Evolutionary conservation across 305 asterid species (phyloP).

Genomic region (Fraxinus ornus): DNA sequence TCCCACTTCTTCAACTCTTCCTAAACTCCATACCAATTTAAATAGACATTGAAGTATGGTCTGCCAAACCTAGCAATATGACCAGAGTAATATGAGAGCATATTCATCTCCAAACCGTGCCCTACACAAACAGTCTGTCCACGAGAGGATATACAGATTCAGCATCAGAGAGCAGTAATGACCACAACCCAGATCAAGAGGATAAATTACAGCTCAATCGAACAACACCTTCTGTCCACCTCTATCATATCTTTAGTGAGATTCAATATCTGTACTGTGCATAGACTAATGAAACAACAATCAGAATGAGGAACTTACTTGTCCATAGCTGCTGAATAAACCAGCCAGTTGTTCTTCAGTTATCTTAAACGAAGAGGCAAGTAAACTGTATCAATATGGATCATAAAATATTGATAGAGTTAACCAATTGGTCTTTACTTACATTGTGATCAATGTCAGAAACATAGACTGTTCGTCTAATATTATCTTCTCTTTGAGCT

Average conservation of each 20-base stretch:
- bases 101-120: background rate
- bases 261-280: background rate
- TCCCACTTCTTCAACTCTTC: background rate
- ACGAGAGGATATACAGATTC: background rate
- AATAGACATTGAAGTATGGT: background rate
- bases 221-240: background rate
- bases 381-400: constrained; percentile 20
- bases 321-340: constrained; percentile 78
- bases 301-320: constrained; percentile 48
- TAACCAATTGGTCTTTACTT: constrained; percentile 26
- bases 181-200: background rate
- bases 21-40: background rate
- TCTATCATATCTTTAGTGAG: background rate
- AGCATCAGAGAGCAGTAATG: background rate
- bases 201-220: background rate
- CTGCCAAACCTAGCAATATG: background rate
- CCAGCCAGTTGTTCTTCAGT: constrained; percentile 96
- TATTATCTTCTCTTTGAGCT: constrained; percentile 91
- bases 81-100: background rate
- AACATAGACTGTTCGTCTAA: constrained; percentile 91
- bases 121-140: background rate
- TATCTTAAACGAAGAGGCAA: constrained; percentile 43
- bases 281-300: too few relatives aligned
- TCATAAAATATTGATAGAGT: background rate
- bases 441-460: constrained; percentile 86